A percentile compares a stretch with the other conserved stretches of the same genome.
Evolutionary conservation across 495 filamentous ascomycete species (phyloP).

Genomic region (Copromyces sp.): DNA sequence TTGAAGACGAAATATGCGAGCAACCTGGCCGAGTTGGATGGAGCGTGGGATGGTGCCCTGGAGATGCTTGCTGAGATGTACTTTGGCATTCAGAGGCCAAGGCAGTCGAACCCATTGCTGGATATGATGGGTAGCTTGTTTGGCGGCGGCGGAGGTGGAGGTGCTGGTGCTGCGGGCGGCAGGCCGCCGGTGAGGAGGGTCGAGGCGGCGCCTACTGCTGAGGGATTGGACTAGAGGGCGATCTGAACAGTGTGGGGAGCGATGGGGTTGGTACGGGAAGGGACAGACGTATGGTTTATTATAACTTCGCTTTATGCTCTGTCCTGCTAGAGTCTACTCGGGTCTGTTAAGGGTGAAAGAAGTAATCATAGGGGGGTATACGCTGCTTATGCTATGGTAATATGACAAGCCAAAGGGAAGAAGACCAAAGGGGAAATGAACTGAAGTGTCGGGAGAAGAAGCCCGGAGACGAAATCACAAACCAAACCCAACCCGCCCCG

Average conservation of each 20-base stretch:
- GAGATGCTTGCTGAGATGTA: constrained; percentile 91
- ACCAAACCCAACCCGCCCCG: background rate
- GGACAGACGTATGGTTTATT: background rate
- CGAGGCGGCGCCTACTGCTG: constrained; percentile 37
- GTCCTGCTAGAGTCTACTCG: too few relatives aligned
- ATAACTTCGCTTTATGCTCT: background rate
- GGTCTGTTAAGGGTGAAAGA: background rate
- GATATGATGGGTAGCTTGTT: constrained; percentile 98
- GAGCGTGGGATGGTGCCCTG: constrained; percentile 72
- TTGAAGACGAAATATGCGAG: constrained; percentile 70
- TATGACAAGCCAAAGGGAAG: background rate
- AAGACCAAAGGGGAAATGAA: background rate
- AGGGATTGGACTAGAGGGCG: constrained; percentile 37
- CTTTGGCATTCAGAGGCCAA: constrained; percentile 84
- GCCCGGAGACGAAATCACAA: background rate
- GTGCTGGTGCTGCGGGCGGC: constrained; percentile 31
- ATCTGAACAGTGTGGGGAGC: background rate
- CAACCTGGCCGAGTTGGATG: constrained; percentile 60
- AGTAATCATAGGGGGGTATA: background rate
- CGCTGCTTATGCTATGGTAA: background rate
- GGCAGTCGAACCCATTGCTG: constrained; percentile 78
- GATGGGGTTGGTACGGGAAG: background rate
- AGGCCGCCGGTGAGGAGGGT: constrained; percentile 35
- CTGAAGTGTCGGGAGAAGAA: background rate
- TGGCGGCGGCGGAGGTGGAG: constrained; percentile 51